Base-by-base conservation (phyloP, 176 grass and related monocot species). In the Carex cristatella region DNA sequence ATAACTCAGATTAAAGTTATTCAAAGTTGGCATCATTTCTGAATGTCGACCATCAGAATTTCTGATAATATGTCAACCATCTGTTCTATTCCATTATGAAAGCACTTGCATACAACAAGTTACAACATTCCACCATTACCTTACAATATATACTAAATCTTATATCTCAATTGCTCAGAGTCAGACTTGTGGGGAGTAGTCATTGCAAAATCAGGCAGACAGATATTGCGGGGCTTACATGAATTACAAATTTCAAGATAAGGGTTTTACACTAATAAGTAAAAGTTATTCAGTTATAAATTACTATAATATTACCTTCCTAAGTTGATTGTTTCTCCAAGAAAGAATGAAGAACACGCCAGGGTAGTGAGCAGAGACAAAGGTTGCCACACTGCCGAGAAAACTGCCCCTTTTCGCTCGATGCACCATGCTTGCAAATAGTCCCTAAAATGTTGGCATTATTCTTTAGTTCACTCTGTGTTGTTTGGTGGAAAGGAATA, bases 371-470 rank as follows among this genome's bases (percentile, higher is more conserved):
- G 80, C 4, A 97, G 77, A 28, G 51, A 82, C 48, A 97, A 57
- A 16, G 94, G 94, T 56, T 76, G 89, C 61, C 86, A 91, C 74
- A 96, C 92, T 35, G 78, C 81, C 13, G 91, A 48, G 77, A 97
- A 93, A 53, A 97, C 89, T 0, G 91, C 83, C 0, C 94, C 94
- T 4, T 69, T 82, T 87, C 79, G 89, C 66, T 93, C 91, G 2
- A 90, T 84, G 57, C 94, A 97, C 94, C 94, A 97, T 19, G 89
- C 85, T 83, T 91, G 89, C n/a, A 97, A 87, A 67, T 3, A 96
- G 18, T 0, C 92, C 90, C 76, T 92, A 85, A 56, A 14, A 81
- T 49, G 9, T 75, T 46, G n/a, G 0, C 23, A 19, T 51, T 49
- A 11, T 9, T 27, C 4, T 27, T 19, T 27, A 40, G 32, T 75